Base-by-base conservation (phyloP, 768 basidiomycete genomes). In the Strobilomyces echinocephalus region DNA sequence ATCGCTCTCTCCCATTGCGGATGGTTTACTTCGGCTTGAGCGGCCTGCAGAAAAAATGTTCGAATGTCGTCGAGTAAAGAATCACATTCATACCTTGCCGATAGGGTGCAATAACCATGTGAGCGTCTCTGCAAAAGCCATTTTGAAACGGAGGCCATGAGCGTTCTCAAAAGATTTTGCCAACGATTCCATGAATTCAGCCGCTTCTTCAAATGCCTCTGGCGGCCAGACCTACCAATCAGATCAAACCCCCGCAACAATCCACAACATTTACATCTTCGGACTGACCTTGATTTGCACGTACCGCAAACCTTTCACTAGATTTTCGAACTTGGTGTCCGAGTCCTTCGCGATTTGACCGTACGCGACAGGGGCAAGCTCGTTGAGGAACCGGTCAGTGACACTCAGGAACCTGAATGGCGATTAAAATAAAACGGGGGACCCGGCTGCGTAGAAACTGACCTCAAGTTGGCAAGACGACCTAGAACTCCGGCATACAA, bases 21-120 rank as follows among this genome's bases (percentile, higher is more conserved):
- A 68, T 95, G 88, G 62, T 97, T 97, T 46, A 95, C 93, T 72
- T 97, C 94, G 7, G 91, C 94, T 72, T 94, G 92, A 0, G 91
- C 95, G 35, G 88, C 95, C 89, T 94, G 46, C 53, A 44, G 4
- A 63, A 18, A n/a, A 31, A 12, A 39, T 44, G 30, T 26, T 55
- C 21, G 33, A 15, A 6, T 26, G 34, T 24, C 24, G 16, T 18
- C 28, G 4, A 18, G 24, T 31, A 28, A 4, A 4, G 31, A 15
- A 31, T 39, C 35, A 20, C 18, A 10, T 31, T 31, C 54, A 39
- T 53, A 88, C 91, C 79, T 95, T 93, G 56, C 86, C 87, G 44
- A 95, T 90, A 0, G 91, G 88, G 72, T 95, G 92, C 38, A 97
- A 67, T 11, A 95, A 63, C 34, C 82, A 75, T 4, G 83, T 79